Conservation (phyloP, 345 rosid genomes). For the Eucalyptus polybractea region DNA sequence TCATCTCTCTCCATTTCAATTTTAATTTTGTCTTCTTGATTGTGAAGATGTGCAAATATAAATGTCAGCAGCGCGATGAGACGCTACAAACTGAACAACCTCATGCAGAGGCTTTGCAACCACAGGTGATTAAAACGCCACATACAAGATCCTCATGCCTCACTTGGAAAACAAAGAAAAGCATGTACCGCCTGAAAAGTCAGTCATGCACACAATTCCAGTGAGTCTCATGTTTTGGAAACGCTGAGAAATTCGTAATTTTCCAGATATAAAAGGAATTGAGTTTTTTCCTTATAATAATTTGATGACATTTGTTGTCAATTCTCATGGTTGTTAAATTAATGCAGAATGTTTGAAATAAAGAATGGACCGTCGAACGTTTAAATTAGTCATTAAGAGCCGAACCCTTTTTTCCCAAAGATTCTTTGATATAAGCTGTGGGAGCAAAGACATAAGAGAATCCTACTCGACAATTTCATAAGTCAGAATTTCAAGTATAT, state of each 20-base stretch:
- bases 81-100: background rate
- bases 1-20: slow-evolving; percentile 75
- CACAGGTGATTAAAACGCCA: background rate
- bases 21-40: slow-evolving; percentile 26
- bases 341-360: background rate
- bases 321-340: background rate
- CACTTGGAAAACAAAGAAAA: background rate
- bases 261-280: background rate
- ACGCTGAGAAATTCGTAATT: too few species aligned
- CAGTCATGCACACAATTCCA: background rate
- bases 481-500: background rate
- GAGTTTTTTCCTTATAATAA: background rate
- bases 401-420: background rate
- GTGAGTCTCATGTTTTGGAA: background rate
- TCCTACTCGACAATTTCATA: background rate
- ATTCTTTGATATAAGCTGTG: background rate
- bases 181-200: background rate
- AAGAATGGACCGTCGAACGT: background rate
- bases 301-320: background rate
- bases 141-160: background rate
- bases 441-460: background rate
- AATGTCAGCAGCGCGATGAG: background rate
- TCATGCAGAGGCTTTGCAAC: background rate
- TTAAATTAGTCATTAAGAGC: background rate
- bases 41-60: background rate